phyloP scores from a whole-genome alignment of 805 yeast species.

The Metschnikowia baotianmanensis region DNA sequence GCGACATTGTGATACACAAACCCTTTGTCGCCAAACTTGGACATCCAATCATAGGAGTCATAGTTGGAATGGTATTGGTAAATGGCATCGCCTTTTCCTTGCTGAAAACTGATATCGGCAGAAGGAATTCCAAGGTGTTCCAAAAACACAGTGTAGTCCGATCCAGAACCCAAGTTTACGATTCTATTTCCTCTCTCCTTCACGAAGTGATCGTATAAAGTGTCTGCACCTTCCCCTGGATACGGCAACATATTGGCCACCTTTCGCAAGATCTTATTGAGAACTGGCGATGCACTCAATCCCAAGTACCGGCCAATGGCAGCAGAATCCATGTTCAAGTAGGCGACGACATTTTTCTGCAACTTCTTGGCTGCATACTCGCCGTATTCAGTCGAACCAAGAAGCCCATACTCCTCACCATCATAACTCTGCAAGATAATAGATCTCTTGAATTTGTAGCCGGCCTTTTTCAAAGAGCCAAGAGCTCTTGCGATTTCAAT shows the following conservation, averaged over 20 bases:
- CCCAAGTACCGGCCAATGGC: slow-evolving; percentile 50
- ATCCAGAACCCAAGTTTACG: slow-evolving; percentile 23
- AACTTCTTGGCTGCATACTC: slow-evolving; percentile 53
- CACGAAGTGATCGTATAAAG: slow-evolving; percentile 49
- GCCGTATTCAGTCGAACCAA: slow-evolving; percentile 79
- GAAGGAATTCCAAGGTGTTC: slow-evolving; percentile 68
- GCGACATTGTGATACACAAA: slow-evolving; percentile 53
- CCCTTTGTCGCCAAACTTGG: slow-evolving; percentile 49
- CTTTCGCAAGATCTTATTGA: slow-evolving; percentile 43
- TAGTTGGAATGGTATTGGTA: slow-evolving; percentile 57
- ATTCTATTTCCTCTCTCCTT: slow-evolving; percentile 32
- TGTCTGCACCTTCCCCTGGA: slow-evolving; percentile 14
- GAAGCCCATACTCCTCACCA: slow-evolving; percentile 68
- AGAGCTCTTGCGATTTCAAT: slow-evolving; percentile 64
- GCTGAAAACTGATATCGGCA: slow-evolving; percentile 36
- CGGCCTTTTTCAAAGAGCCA: slow-evolving; percentile 47
- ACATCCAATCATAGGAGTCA: slow-evolving; percentile 59
- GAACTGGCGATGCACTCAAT: slow-evolving; percentile 55
- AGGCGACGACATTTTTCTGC: slow-evolving; percentile 55
- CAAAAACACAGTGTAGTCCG: slow-evolving; percentile 61
- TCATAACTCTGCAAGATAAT: slow-evolving; percentile 78
- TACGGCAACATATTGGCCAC: slow-evolving; percentile 28
- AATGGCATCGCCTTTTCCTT: slow-evolving; percentile 45
- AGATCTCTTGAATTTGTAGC: slow-evolving; percentile 74
- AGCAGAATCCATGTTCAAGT: slow-evolving; percentile 66